These are phyloP conservation scores for Obelidium mucronatum DNA, from an alignment of 192 early-diverging fungal genomes.

Conservation along the genomic window DNA sequence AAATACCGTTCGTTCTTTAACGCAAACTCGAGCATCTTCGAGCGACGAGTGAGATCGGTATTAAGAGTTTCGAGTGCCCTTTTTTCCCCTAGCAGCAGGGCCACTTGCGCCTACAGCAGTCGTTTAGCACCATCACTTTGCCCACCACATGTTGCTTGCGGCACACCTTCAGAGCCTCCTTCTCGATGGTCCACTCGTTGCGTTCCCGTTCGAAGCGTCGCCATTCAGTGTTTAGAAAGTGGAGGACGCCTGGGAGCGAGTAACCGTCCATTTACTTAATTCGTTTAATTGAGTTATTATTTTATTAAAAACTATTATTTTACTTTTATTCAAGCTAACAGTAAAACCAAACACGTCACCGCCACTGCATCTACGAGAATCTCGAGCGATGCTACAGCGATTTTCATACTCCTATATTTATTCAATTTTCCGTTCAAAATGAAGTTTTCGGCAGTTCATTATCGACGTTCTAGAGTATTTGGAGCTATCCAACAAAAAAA, in stretches of 20 bases:
- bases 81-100: slow-evolving; percentile 79
- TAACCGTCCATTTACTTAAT: too few species aligned
- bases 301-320: too few species aligned
- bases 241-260: slow-evolving; percentile 60
- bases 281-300: too few species aligned
- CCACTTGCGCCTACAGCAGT: slow-evolving; percentile 72
- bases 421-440: too few species aligned
- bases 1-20: slow-evolving; percentile 75
- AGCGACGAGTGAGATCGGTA: slow-evolving; percentile 74
- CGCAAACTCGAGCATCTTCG: slow-evolving; percentile 89
- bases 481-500: too few species aligned
- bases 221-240: slow-evolving; percentile 86
- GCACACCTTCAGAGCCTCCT: slow-evolving; percentile 76
- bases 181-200: slow-evolving; percentile 87
- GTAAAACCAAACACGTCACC: too few species aligned
- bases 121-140: background rate
- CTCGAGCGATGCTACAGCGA: too few species aligned
- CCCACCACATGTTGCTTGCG: background rate
- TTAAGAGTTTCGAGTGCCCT: slow-evolving; percentile 78
- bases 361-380: too few species aligned
- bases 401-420: too few species aligned
- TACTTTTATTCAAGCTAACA: too few species aligned
- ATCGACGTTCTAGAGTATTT: too few species aligned
- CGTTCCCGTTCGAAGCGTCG: slow-evolving; percentile 81
- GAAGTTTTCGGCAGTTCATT: too few species aligned